Conservation (phyloP, 345 rosid genomes). For the Linum lewisii region DNA sequence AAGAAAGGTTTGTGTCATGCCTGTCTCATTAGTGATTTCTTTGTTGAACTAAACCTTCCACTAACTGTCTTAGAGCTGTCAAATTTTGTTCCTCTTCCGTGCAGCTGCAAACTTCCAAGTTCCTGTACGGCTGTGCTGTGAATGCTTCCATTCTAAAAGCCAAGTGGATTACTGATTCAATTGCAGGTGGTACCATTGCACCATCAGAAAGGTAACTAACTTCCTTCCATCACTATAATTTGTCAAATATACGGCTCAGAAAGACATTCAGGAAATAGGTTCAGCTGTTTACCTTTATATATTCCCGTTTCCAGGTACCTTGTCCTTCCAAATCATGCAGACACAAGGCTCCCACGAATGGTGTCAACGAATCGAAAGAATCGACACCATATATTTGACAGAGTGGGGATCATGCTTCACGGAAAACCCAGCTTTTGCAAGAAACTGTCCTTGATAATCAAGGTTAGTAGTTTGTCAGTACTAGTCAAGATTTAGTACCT, state of each 20-base stretch:
- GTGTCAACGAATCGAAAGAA: conserved; percentile 13
- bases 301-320: conserved; percentile 30
- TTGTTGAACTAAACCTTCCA: background rate
- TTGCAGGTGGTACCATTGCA: conserved; percentile 31
- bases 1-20: conserved; percentile 32
- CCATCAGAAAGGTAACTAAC: conserved; percentile 52
- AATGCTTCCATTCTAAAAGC: conserved; percentile 34
- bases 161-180: conserved; percentile 48
- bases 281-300: no score
- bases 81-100: conserved; percentile 1
- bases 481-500: background rate
- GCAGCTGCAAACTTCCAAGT: conserved; percentile 49
- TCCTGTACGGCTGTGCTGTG: conserved; percentile 58
- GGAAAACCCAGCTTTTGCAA: conserved; percentile 44
- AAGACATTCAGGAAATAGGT: background rate
- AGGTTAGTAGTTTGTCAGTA: conserved; percentile 24
- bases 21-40: no score
- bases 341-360: conserved; percentile 6
- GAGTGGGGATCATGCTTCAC: conserved; percentile 49
- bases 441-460: conserved; percentile 38
- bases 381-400: conserved; percentile 26
- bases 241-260: background rate
- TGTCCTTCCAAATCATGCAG: conserved; percentile 30
- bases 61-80: background rate
- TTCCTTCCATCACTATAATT: conserved; percentile 3